Evolutionary conservation across 768 basidiomycete genomes (phyloP), one percentile per base, ranked within the genome.

Genomic region (Mycena maculata): DNA sequence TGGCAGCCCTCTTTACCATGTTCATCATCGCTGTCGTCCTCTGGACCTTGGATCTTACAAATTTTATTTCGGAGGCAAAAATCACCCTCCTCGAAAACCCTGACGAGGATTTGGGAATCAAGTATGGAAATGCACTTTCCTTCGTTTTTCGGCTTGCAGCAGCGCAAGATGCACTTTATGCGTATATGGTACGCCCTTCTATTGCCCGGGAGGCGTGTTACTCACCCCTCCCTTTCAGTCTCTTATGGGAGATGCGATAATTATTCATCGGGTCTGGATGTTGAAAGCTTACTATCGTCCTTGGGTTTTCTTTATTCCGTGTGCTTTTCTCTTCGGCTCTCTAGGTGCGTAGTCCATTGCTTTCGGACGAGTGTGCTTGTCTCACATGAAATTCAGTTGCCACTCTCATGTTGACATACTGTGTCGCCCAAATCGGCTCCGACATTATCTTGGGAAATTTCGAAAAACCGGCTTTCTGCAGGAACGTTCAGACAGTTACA

Each of bases 241-340:
- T 25, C 12, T 70, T 9, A 15, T 70, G 12, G 69, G 69, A 8
- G 69, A 70, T 18, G 65, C 60, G 16, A 67, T 70, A 23, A 70
- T 70, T 4, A 58, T 70, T 5, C 41, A 56, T n/a, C 69, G 69
- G 2, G 49, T 63, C 6, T 52, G 60, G 44, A 41, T 41, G 15
- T 10, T 70, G 2, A 33, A 38, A 22, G 33, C 38, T 1, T 63
- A 56, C 36, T 52, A 45, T 25, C 18, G 18, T 33, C 41, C 18
- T 1, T 70, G 69, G 65, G 27, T 70, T 0, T 36, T 70, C 23
- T 9, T 63, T 1, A 39, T 66, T 23, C 69, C 65, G 1, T 60
- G 58, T 23, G 44, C 38, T 3, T 39, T 66, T 0, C 65, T 70
- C 1, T 9, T 70, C 13, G 64, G 59, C 10, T 70, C 65, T 1